phyloP scores from a whole-genome alignment of 2,329 filamentous ascomycete species.

The Trichophyton benhamiae region DNA sequence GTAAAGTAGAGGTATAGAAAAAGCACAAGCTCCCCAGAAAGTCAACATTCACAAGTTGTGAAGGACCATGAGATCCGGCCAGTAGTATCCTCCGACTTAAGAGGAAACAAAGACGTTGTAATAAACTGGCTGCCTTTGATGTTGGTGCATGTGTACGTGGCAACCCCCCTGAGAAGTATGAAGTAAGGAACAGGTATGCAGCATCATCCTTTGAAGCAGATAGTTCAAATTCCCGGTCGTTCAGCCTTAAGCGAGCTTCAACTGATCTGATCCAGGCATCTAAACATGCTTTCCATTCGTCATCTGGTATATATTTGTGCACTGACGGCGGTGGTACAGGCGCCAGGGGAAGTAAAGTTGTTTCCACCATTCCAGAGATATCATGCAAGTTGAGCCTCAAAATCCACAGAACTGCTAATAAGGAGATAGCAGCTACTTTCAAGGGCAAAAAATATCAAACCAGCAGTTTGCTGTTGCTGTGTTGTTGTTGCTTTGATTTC shows the following conservation, averaged over 20 bases:
- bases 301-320: conserved; percentile 51
- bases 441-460: background rate
- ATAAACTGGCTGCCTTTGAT: conserved; percentile 30
- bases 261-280: conserved; percentile 62
- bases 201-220: conserved; percentile 46
- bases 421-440: background rate
- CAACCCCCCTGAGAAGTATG: conserved; percentile 50
- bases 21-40: conserved; percentile 58
- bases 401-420: background rate
- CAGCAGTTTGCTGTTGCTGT: background rate
- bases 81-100: conserved; percentile 49
- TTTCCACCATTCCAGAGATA: background rate
- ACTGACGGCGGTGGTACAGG: conserved; percentile 60
- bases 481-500: background rate
- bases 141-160: conserved; percentile 16
- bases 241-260: conserved; percentile 50
- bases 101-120: conserved; percentile 55
- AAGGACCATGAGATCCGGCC: conserved; percentile 32
- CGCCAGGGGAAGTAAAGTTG: conserved; percentile 51
- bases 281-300: conserved; percentile 67
- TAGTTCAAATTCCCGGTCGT: conserved; percentile 44
- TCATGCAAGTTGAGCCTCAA: background rate
- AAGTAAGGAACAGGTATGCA: conserved; percentile 50
- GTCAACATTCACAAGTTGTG: conserved; percentile 47
- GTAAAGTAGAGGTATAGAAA: conserved; percentile 52